These are phyloP conservation scores for Microsporum canis DNA, from an alignment of 2,329 filamentous ascomycete genomes.

Conservation along the genomic window DNA sequence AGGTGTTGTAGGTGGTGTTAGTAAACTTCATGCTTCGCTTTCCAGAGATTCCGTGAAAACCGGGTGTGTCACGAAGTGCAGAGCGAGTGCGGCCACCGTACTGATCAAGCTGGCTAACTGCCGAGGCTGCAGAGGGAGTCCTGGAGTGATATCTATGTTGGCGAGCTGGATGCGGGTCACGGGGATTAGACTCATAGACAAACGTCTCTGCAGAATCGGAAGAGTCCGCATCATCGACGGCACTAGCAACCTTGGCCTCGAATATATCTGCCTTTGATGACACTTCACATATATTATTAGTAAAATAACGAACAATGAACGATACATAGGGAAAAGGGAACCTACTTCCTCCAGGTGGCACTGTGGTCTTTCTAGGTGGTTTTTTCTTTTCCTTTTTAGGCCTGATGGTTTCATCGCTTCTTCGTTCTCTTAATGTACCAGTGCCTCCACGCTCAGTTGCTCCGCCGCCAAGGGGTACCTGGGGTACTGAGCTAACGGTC, in stretches of 20 bases:
- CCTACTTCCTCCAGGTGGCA: slow-evolving; percentile 22
- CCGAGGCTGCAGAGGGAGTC: slow-evolving; percentile 84
- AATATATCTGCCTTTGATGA: slow-evolving; percentile 97
- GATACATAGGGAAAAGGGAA: slow-evolving; percentile 5
- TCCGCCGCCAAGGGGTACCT: slow-evolving; percentile 59
- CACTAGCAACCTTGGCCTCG: slow-evolving; percentile 90
- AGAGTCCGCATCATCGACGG: slow-evolving; percentile 89
- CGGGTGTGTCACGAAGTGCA: slow-evolving; percentile 47
- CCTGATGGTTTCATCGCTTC: slow-evolving; percentile 89
- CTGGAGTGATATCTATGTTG: slow-evolving; percentile 79
- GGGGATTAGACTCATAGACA: slow-evolving; percentile 95
- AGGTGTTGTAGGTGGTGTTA: slow-evolving; percentile 46
- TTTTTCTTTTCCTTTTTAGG: slow-evolving; percentile 90
- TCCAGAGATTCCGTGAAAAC: slow-evolving; percentile 50
- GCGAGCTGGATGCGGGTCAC: slow-evolving; percentile 42
- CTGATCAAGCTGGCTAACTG: slow-evolving; percentile 41
- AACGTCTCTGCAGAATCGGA: slow-evolving; percentile 98
- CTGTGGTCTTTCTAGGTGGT: slow-evolving; percentile 56
- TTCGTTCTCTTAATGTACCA: slow-evolving; percentile 66
- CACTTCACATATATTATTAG: slow-evolving; percentile 42
- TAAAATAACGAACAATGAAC: slow-evolving; percentile 16
- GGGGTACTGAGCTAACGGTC: slow-evolving; percentile 82
- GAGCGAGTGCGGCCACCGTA: slow-evolving; percentile 49
- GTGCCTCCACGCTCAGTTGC: slow-evolving; percentile 50
- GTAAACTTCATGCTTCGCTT: slow-evolving; percentile 97